A percentile compares a stretch with the other conserved stretches of the same genome.
These are phyloP conservation scores for Xylaria sp. DNA, from an alignment of 2,329 filamentous ascomycete species.

Conservation along the genomic window DNA sequence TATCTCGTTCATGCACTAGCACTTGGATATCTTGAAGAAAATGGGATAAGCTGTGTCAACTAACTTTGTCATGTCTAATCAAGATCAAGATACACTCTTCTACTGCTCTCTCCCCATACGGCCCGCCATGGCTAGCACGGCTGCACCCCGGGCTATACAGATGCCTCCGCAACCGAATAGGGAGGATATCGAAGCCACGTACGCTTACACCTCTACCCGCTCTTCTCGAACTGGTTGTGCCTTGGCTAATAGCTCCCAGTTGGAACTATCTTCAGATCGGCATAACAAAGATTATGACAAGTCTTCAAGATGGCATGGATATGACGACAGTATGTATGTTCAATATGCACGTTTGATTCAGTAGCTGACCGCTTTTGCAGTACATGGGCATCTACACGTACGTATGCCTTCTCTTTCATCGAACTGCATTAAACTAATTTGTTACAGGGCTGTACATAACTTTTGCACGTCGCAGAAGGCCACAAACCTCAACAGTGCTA, in stretches of 20 bases:
- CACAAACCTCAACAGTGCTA: constrained; percentile 65
- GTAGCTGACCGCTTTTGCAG: constrained; percentile 52
- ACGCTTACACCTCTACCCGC: constrained; percentile 36
- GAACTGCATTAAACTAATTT: constrained; percentile 51
- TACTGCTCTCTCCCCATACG: constrained; percentile 15
- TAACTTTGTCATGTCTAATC: constrained; percentile 7
- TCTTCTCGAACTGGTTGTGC: constrained; percentile 22
- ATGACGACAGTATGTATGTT: constrained; percentile 77
- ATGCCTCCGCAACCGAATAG: constrained; percentile 70
- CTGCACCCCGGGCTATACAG: constrained; percentile 52
- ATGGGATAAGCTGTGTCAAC: neutral
- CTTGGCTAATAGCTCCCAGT: constrained; percentile 58
- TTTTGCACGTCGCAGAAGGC: constrained; percentile 99
- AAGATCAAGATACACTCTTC: neutral
- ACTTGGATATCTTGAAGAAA: neutral
- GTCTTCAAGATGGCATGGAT: constrained; percentile 91
- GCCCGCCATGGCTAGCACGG: constrained; percentile 48
- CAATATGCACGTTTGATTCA: constrained; percentile 9
- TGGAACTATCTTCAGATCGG: constrained; percentile 91
- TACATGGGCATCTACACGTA: constrained; percentile 98
- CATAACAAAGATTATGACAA: constrained; percentile 92
- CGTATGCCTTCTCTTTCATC: constrained; percentile 56
- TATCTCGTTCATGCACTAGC: neutral
- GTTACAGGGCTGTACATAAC: constrained; percentile 86
- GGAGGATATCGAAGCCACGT: constrained; percentile 69